Evolutionary conservation across 2,329 filamentous ascomycete genomes (phyloP).

Genomic region (Verticillium zaregamsianum): DNA sequence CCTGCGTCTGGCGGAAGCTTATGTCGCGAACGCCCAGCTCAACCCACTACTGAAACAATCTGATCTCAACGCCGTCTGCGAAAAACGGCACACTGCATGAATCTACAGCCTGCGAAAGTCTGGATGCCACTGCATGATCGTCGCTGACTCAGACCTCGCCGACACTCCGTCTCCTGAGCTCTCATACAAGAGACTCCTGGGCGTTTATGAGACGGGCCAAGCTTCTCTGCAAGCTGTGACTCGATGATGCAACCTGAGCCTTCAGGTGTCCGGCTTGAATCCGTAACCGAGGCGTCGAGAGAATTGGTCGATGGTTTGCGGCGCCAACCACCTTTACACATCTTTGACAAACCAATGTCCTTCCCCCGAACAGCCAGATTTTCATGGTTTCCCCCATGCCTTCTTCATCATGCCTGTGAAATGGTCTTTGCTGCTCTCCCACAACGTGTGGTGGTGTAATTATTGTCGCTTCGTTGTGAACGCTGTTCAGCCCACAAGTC

Average conservation of each 20-base stretch:
- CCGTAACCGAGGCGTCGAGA: not conserved
- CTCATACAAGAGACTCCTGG: not conserved
- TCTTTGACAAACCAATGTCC: too few relatives aligned
- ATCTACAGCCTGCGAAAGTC: not conserved
- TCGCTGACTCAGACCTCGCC: constrained; percentile 7
- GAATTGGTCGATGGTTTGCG: not conserved
- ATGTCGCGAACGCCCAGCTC: not conserved
- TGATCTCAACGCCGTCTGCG: not conserved
- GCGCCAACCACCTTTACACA: too few relatives aligned
- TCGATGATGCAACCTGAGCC: not conserved
- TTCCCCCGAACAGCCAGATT: too few relatives aligned
- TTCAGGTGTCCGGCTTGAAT: not conserved
- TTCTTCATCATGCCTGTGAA: too few relatives aligned
- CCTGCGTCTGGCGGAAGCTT: not conserved
- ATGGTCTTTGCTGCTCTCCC: too few relatives aligned
- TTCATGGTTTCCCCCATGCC: too few relatives aligned
- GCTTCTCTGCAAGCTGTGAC: not conserved
- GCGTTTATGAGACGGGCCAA: not conserved
- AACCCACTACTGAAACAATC: not conserved
- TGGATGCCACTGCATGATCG: constrained; percentile 7
- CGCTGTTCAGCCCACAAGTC: too few relatives aligned
- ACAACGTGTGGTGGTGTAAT: too few relatives aligned
- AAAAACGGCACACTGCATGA: not conserved
- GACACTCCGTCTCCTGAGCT: not conserved
- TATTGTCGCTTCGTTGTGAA: too few relatives aligned